phyloP scores from a whole-genome alignment of 202 grass and related monocot species.

The Bolboschoenoplectus hybrid region DNA sequence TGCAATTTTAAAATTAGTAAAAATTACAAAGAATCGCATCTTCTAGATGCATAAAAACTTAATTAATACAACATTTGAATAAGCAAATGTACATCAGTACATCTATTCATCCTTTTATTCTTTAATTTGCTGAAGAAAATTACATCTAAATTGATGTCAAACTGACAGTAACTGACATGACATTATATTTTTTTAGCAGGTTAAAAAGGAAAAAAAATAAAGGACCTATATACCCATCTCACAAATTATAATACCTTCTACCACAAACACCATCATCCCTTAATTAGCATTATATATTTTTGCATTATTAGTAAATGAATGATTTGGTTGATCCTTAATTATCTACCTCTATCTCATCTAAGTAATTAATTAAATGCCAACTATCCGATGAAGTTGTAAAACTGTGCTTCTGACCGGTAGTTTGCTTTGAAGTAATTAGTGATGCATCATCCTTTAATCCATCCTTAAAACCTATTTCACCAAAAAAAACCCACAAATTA shows the following conservation, averaged over 20 bases:
- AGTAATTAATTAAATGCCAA: neutral
- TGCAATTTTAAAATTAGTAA: neutral
- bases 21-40: neutral
- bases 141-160: constrained; percentile 10
- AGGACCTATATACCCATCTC: no score
- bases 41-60: neutral
- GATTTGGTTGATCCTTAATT: neutral
- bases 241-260: neutral
- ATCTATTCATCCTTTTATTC: neutral
- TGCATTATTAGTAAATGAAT: constrained; percentile 14
- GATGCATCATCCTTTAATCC: constrained; percentile 7
- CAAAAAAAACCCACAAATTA: neutral
- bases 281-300: neutral
- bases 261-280: neutral
- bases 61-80: neutral
- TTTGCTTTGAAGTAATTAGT: neutral
- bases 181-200: neutral
- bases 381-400: constrained; percentile 5
- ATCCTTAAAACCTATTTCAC: constrained; percentile 4
- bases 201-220: no score
- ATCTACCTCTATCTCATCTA: neutral
- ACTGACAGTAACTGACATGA: neutral
- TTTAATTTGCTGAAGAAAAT: neutral
- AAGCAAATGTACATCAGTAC: neutral
- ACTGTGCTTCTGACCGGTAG: neutral